A percentile compares a stretch with the other conserved stretches of the same genome.
phyloP scores from a whole-genome alignment of 306 rosid species.

The Fagus crenata region DNA sequence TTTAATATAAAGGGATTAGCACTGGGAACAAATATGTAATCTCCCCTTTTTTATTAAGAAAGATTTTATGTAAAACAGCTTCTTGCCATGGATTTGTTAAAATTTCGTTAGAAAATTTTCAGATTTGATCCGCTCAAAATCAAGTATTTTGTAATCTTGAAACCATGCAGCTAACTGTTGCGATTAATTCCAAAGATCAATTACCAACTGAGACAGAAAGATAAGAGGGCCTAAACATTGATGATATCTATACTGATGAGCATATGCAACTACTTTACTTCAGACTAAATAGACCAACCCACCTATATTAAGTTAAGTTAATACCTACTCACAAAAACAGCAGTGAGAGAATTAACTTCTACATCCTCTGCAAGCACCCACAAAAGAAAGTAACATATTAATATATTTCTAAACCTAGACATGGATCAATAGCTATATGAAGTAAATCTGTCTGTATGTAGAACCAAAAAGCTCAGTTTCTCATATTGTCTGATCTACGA shows the following conservation, averaged over 20 bases:
- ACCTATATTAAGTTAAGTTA: slow-evolving; percentile 14
- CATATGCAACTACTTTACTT: neutral
- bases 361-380: slow-evolving; percentile 13
- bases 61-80: too few relatives aligned
- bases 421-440: slow-evolving; percentile 24
- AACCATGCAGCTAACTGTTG: neutral
- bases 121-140: neutral
- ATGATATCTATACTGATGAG: slow-evolving; percentile 12
- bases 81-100: too few relatives aligned
- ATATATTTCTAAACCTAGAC: slow-evolving; percentile 35
- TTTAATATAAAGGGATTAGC: too few relatives aligned
- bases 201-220: neutral
- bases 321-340: neutral
- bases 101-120: neutral
- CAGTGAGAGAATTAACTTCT: neutral
- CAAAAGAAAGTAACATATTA: slow-evolving; percentile 25
- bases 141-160: neutral
- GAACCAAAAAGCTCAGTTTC: slow-evolving; percentile 11
- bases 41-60: too few relatives aligned
- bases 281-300: neutral
- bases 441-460: neutral
- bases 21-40: too few relatives aligned
- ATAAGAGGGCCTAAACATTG: neutral
- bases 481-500: slow-evolving; percentile 30
- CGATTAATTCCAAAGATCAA: neutral